Evolutionary conservation across 108 stramenopile species (phyloP).

Genomic region (Cyclotella cryptica): DNA sequence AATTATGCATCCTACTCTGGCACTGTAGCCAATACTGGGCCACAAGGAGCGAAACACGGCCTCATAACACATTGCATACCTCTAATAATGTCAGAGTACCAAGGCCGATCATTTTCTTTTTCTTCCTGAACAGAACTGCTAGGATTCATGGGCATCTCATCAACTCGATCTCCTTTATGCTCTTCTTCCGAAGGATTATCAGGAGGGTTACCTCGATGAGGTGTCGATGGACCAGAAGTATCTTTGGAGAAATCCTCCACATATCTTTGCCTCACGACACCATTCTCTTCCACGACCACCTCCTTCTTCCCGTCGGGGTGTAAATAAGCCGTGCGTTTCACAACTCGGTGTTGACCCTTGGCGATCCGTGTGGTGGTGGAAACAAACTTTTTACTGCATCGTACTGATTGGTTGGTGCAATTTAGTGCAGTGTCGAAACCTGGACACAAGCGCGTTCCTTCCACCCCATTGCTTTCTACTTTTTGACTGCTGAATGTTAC

Average conservation of each 20-base stretch:
- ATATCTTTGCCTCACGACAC: conserved; percentile 35
- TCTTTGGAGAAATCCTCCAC: conserved; percentile 21
- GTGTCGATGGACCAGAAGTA: not conserved
- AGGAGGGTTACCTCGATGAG: not conserved
- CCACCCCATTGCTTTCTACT: not conserved
- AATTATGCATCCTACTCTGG: conserved; percentile 7
- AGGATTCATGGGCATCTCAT: not conserved
- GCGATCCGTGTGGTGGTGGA: conserved; percentile 48
- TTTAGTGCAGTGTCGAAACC: not conserved
- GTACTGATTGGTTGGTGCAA: not conserved
- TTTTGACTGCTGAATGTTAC: conserved; percentile 33
- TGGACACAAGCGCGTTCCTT: not conserved
- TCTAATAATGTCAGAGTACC: conserved; percentile 16
- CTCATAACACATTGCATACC: conserved; percentile 11
- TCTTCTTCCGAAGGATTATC: not conserved
- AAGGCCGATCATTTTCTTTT: conserved; percentile 15
- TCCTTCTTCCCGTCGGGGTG: conserved; percentile 46
- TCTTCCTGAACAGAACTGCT: not conserved
- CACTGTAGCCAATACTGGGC: conserved; percentile 7
- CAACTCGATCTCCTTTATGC: not conserved
- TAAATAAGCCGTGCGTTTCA: conserved; percentile 37
- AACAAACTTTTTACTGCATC: conserved; percentile 20
- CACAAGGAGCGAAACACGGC: conserved; percentile 21
- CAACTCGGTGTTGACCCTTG: conserved; percentile 35
- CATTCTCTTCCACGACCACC: conserved; percentile 45